A percentile compares a stretch with the other conserved stretches of the same genome.
Conservation (phyloP, 495 filamentous ascomycete species). For the Hapsidospora chrysogenum region DNA sequence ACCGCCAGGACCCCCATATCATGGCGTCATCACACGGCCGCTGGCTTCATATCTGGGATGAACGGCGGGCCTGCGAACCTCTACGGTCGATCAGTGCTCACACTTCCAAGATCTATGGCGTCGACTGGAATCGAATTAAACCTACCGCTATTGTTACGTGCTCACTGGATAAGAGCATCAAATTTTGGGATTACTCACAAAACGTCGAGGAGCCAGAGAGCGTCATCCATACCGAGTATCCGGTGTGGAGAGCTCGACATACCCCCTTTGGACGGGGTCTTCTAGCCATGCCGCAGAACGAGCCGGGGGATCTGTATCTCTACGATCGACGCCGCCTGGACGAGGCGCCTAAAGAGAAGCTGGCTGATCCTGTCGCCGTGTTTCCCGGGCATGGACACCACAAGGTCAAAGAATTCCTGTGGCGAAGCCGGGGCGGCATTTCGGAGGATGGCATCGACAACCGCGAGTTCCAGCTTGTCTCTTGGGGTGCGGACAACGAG, state of each 20-base stretch:
- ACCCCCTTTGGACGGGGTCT: constrained; percentile 82
- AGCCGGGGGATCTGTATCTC: constrained; percentile 68
- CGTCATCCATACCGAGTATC: constrained; percentile 65
- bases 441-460: constrained; percentile 56
- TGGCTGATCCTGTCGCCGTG: constrained; percentile 43
- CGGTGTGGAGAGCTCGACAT: constrained; percentile 85
- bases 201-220: constrained; percentile 49
- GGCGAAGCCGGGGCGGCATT: constrained; percentile 66
- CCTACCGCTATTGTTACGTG: constrained; percentile 63
- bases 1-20: constrained; percentile 67
- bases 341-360: constrained; percentile 21
- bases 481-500: constrained; percentile 78
- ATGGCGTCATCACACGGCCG: constrained; percentile 83
- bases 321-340: constrained; percentile 49
- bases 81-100: constrained; percentile 76
- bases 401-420: constrained; percentile 87
- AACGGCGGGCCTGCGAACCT: constrained; percentile 61
- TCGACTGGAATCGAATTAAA: constrained; percentile 81
- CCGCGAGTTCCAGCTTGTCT: constrained; percentile 83
- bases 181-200: constrained; percentile 75
- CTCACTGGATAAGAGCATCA: constrained; percentile 81
- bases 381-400: constrained; percentile 69
- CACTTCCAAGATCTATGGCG: constrained; percentile 87
- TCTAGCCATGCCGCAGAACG: constrained; percentile 81
- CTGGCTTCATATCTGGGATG: constrained; percentile 81